Evolutionary conservation across 129 eudicot genomes (phyloP), one percentile per base, ranked within the genome.

Genomic region (Cynara cardunculus): DNA sequence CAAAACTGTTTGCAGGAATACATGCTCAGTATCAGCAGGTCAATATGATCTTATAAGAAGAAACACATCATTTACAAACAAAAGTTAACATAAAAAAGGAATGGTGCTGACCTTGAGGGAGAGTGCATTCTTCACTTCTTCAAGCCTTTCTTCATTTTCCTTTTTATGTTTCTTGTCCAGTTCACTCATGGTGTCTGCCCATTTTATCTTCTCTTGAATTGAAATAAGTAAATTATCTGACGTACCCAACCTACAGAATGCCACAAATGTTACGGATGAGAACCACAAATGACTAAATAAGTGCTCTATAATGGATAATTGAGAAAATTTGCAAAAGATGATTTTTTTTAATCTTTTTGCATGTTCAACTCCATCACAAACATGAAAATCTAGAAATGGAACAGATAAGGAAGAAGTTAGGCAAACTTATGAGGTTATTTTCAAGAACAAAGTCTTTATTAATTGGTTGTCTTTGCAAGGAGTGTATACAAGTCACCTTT

Each of bases 181-280:
- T 78, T 91, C 97, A 86, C 91, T 88, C 98, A 90, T 94, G 64
- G 69, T 69, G 86, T 91, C 97, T 22, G 97, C 98, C 98, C 97
- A 94, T 79, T 94, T 94, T 77, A 94, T 94, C 91, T 91, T 94
- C 21, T 94, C 98, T 86, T 94, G 96, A 75, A 94, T 94, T 69
- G 96, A 80, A 61, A 87, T 83, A 24, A 94, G 91, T 27, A 91
- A 88, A 77, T 85, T 66, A 72, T 94, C 98, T 37, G 98, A 94
- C 21, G 92, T 94, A 66, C 89, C 82, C 87, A 94, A 68, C 98
- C 98, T 94, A 76, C 16, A 12, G n/a, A 53, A 82, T 75, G 49
- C 22, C 68, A 81, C 9, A 6, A 64, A 26, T 64, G 56, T 35
- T 28, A 25, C 14, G 25, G 37, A 46, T 13, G 44, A 41, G 59